Evolutionary conservation across 805 yeast species (phyloP).

Genomic region (Allodekkera sacchari): DNA sequence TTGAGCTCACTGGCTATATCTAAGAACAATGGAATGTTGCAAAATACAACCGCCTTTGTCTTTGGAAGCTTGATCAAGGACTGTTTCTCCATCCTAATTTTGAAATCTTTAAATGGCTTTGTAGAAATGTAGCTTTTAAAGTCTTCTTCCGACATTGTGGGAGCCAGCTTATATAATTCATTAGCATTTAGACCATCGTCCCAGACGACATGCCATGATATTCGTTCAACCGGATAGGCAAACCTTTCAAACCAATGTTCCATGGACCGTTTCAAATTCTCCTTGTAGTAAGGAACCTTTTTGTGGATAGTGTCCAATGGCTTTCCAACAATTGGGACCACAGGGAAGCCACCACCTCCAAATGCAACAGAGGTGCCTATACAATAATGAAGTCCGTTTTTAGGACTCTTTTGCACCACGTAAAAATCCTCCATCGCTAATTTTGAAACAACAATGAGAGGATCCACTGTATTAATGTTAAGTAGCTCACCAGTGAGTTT

Average conservation of each 20-base stretch:
- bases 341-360: constrained; percentile 45
- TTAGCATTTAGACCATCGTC: constrained; percentile 29
- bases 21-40: constrained; percentile 28
- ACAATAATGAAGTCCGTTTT: constrained; percentile 31
- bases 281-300: constrained; percentile 41
- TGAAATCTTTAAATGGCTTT: constrained; percentile 31
- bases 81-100: constrained; percentile 40
- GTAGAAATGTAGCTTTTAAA: constrained; percentile 25
- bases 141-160: constrained; percentile 28
- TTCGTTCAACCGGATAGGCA: constrained; percentile 38
- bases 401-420: constrained; percentile 28
- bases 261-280: constrained; percentile 39
- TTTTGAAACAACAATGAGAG: constrained; percentile 34
- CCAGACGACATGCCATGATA: constrained; percentile 44
- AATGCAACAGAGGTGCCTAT: constrained; percentile 45
- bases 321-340: constrained; percentile 22
- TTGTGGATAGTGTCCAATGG: constrained; percentile 36
- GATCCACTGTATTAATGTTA: constrained; percentile 37
- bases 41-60: constrained; percentile 23
- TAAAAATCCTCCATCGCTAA: constrained; percentile 46
- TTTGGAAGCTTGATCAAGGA: constrained; percentile 37
- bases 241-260: constrained; percentile 40
- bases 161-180: constrained; percentile 23
- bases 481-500: constrained; percentile 34
- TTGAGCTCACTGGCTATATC: constrained; percentile 31